A percentile compares a stretch with the other conserved stretches of the same genome.
Evolutionary conservation across 2,329 filamentous ascomycete species (phyloP).

Genomic region (Clonostachys solani): DNA sequence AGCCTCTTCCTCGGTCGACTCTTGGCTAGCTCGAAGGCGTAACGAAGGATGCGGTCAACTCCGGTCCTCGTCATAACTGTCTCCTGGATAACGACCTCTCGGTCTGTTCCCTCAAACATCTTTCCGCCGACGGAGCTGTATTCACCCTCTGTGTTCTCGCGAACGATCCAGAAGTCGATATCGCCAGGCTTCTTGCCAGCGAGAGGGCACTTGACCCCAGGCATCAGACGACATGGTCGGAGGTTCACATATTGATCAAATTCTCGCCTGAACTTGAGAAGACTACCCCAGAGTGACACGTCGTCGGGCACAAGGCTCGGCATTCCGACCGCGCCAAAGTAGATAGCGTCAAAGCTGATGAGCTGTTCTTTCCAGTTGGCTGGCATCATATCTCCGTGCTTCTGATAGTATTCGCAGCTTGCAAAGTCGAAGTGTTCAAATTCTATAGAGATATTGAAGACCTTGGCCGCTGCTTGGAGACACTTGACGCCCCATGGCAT

Average conservation of each 20-base stretch:
- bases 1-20: conserved; percentile 54
- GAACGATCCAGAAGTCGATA: conserved; percentile 63
- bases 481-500: conserved; percentile 59
- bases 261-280: conserved; percentile 62
- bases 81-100: conserved; percentile 59
- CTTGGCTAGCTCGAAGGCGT: conserved; percentile 59
- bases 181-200: conserved; percentile 48
- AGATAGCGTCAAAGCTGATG: conserved; percentile 58
- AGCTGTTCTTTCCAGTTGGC: conserved; percentile 45
- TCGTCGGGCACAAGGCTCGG: conserved; percentile 56
- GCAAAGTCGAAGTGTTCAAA: conserved; percentile 64
- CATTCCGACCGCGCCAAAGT: conserved; percentile 64
- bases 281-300: conserved; percentile 62
- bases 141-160: conserved; percentile 66
- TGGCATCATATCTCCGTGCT: conserved; percentile 36
- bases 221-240: conserved; percentile 57
- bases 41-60: conserved; percentile 57
- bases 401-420: conserved; percentile 54
- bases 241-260: conserved; percentile 69
- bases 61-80: conserved; percentile 58
- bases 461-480: conserved; percentile 43
- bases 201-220: conserved; percentile 55
- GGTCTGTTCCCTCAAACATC: conserved; percentile 53
- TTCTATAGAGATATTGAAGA: conserved; percentile 47
- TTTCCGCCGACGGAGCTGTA: conserved; percentile 62